Base-by-base conservation (phyloP, 768 basidiomycete species). In the Serendipita sp. region DNA sequence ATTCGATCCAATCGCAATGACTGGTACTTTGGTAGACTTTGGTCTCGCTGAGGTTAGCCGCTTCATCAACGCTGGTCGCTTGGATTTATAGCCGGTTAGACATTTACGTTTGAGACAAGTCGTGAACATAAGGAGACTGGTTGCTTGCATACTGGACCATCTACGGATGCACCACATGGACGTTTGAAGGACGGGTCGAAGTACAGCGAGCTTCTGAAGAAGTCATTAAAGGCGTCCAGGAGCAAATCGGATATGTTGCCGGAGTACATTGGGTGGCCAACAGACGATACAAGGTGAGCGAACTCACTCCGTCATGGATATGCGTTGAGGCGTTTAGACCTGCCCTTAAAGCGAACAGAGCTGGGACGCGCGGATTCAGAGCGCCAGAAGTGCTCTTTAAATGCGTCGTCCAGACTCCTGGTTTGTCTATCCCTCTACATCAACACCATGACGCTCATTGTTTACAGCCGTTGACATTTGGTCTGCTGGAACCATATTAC, bases 341-440 rank as follows among this genome's bases (percentile, higher is more conserved):
- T 0, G 76, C 78, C 42, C 87, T 90, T 61, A 94, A 94, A 72
- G 93, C 96, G 2, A 98, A 97, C 70, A 82, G 96, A 53, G 96
- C 96, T 1, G 96, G 96, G 2, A 99, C 96, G 13, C 76, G 96
- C 68, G 96, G 96, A 0, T 99, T 99, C 71, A 82, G 96, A 63
- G 93, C 96, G 1, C 96, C 96, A 0, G 96, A 99, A 69, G 95
- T 99, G 2, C 73, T 99, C 41, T 72, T 99, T 42, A 99, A 98
- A 72, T 99, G 96, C 68, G 82, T 82, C 2, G 87, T 91, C 68
- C 96, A 99, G 73, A 85, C 84, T 7, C 91, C 90, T 65, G 90
- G 95, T 94, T 31, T n/a, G 31, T 31, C 64, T 22, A 22, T 14
- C 41, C 53, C 41, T 42, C n/a, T 17, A 42, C 58, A 61, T 17